phyloP scores from a whole-genome alignment of 2,329 filamentous ascomycete species.

The Zarea fungicola region DNA sequence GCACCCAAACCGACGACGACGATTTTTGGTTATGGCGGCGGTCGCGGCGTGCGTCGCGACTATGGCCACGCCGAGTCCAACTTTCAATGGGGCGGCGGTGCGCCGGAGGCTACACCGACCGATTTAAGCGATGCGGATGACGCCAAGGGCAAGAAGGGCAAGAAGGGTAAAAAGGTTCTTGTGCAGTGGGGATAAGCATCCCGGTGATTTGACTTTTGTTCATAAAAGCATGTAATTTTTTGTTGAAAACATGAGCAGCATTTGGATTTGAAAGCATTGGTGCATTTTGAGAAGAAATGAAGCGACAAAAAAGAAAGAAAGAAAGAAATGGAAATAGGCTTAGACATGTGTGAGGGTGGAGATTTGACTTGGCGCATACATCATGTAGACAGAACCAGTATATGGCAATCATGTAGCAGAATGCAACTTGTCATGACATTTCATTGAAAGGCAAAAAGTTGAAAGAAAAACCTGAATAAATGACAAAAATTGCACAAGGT shows the following conservation, averaged over 20 bases:
- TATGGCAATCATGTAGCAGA: not conserved
- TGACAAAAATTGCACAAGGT: too few relatives aligned
- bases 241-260: not conserved
- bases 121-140: slow-evolving; percentile 24
- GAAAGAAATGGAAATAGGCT: not conserved
- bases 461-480: too few relatives aligned
- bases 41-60: slow-evolving; percentile 50
- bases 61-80: slow-evolving; percentile 42
- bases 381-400: not conserved
- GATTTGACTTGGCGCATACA: too few relatives aligned
- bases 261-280: not conserved
- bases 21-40: slow-evolving; percentile 55
- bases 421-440: too few relatives aligned
- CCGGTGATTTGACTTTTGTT: too few relatives aligned
- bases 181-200: slow-evolving; percentile 57
- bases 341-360: too few relatives aligned
- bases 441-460: too few relatives aligned
- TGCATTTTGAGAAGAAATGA: too few relatives aligned
- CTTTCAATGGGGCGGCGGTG: slow-evolving; percentile 45
- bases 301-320: not conserved
- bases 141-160: slow-evolving; percentile 49
- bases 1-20: slow-evolving; percentile 65
- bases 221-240: too few relatives aligned
- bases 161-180: slow-evolving; percentile 50
- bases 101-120: slow-evolving; percentile 24